Base-by-base conservation (phyloP, 73 alveolate genomes). In the Paramecium primaurelia region DNA sequence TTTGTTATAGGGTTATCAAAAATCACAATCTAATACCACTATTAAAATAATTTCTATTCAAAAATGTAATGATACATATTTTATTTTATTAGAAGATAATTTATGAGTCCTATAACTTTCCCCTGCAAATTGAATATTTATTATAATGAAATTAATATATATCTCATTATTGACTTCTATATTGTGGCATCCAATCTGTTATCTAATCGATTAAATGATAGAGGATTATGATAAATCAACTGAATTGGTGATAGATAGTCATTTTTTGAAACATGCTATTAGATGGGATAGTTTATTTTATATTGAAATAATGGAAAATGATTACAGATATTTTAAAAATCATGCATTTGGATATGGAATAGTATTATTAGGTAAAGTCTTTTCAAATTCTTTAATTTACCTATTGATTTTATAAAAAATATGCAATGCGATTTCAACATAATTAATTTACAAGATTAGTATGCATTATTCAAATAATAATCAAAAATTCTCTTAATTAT, bases 251-350 rank as follows among this genome's bases (percentile, higher is more conserved):
- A 49, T 11, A 1, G 60, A 11, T 34, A 30, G 37, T 30, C 11
- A 75, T 16, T 75, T 37, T 75, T 75, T 34, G 8, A 75, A 75
- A 34, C 88, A 75, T 75, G 34, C 59, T 36, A 22, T 75, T 22
- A 75, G 59, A 75, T 75, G 88, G 88, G 88, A 75, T 75, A 37
- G 64, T 45, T 16, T 75, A 16, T 75, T 75, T 75, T 75, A 5
- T 38, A 10, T 34, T 9, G 88, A 75, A 75, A 37, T 75, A 6
- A 37, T 37, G 42, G 59, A 34, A 34, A 30, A 75, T 75, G 88
- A 45, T 34, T 75, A 75, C 16, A 16, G 59, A 75, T 75, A 37
- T 37, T 40, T 37, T 9, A 75, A 75, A 75, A 75, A 75, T 40
- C 88, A 75, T 36, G 88, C 88, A 2, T 75, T 75, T 37, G 68